These are phyloP conservation scores for Leptosphaerulina australis DNA, from an alignment of 2,329 filamentous ascomycete genomes.

Conservation along the genomic window DNA sequence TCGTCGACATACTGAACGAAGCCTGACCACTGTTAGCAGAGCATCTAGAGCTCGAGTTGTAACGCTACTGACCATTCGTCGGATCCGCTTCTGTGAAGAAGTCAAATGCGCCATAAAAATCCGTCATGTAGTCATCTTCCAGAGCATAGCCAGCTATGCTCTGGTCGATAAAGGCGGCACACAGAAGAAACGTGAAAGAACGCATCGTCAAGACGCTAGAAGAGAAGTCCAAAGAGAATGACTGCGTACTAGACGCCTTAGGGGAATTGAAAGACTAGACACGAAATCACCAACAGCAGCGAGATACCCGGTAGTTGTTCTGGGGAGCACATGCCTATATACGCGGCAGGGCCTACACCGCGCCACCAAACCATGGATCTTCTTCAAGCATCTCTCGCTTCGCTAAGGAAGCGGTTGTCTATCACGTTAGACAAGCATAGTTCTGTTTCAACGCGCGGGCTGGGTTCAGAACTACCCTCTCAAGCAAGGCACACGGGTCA, in stretches of 20 bases:
- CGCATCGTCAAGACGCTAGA: slow-evolving; percentile 42
- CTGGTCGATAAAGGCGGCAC: slow-evolving; percentile 41
- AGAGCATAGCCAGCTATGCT: slow-evolving; percentile 51
- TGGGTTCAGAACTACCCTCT: slow-evolving; percentile 27
- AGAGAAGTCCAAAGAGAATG: slow-evolving; percentile 24
- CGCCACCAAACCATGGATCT: neutral
- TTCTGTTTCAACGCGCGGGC: slow-evolving; percentile 25
- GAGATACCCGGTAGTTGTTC: slow-evolving; percentile 19
- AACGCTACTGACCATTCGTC: slow-evolving; percentile 47
- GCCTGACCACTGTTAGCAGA: slow-evolving; percentile 30
- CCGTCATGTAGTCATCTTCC: slow-evolving; percentile 49
- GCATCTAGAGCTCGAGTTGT: too few relatives aligned
- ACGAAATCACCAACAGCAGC: slow-evolving; percentile 29
- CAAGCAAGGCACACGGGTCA: slow-evolving; percentile 21
- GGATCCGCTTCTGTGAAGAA: slow-evolving; percentile 54
- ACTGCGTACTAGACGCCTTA: slow-evolving; percentile 45
- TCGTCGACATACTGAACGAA: slow-evolving; percentile 51
- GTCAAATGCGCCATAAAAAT: slow-evolving; percentile 55
- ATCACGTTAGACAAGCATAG: slow-evolving; percentile 16
- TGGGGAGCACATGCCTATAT: slow-evolving; percentile 14
- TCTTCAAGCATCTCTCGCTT: slow-evolving; percentile 2
- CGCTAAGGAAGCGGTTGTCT: slow-evolving; percentile 7
- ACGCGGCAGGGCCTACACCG: slow-evolving; percentile 4
- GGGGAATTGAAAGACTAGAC: slow-evolving; percentile 27
- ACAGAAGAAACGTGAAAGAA: slow-evolving; percentile 43